Evolutionary conservation across 148 eudicot species (phyloP), one percentile per base, ranked within the genome.

Genomic region (Mesembryanthemum crystallinum): DNA sequence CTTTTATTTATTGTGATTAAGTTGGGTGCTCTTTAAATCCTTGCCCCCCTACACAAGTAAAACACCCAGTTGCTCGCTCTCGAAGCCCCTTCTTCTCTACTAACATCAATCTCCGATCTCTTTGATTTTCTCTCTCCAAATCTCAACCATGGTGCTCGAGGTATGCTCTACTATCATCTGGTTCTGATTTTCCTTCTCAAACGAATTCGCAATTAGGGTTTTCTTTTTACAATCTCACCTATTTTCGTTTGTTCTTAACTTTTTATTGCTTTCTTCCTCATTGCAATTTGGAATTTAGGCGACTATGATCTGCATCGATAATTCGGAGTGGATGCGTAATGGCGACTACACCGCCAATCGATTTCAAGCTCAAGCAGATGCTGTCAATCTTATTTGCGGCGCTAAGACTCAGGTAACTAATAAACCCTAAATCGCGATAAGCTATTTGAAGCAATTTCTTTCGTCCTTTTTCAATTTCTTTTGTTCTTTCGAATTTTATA

Each of bases 271-370:
- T 64, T 32, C 20, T 27, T 58, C 55, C 1, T 57, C 11, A 33
- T 64, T 28, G 4, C 30, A 68, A 66, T 67, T 78, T 64, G 2
- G 33, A 68, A 66, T 67, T 79, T 64, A 96, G 99, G 99, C 99
- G 66, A 93, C 98, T 21, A 88, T 96, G 99, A 96, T 96, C 77
- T 96, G 99, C 79, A 80, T 96, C 51, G 98, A 92, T 29, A 92
- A 96, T 76, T 96, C 99, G 7, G 99, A 96, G 63, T 91, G 97
- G 97, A 96, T 96, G 98, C 87, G 98, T 4, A 96, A 96, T 69
- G 99, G 99, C 0, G 99, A 96, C 78, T 96, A 96, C 78, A 76
- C 94, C 29, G 90, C 97, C 8, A 86, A 73, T 32, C 78, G 98
- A 72, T 88, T 92, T 86, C 95, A 91, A 78, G 91, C 99, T 77